Conservation (phyloP, 495 filamentous ascomycete genomes). For the Trichoderma orchidacearum region DNA sequence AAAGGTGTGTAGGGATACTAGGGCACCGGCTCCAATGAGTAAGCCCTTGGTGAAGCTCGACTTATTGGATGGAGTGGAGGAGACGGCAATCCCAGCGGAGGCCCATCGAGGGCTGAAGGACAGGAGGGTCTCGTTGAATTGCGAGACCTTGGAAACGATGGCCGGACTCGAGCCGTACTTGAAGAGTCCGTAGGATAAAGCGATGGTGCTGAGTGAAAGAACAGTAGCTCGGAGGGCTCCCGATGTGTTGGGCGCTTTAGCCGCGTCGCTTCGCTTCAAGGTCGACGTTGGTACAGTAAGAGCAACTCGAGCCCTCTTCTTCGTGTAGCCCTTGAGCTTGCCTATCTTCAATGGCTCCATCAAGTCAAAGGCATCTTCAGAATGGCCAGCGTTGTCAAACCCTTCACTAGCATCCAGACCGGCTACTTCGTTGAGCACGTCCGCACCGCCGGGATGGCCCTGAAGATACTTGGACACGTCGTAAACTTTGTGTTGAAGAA, state of each 20-base stretch:
- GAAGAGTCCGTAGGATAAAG: no score
- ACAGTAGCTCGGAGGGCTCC: no score
- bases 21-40: slow-evolving; percentile 15
- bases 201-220: no score
- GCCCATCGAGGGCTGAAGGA: no score
- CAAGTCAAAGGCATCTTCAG: slow-evolving; percentile 32
- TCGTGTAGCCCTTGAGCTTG: slow-evolving; percentile 6
- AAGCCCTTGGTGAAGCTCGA: slow-evolving; percentile 20
- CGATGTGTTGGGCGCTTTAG: no score
- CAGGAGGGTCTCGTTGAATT: no score
- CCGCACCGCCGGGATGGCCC: slow-evolving; percentile 46
- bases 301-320: not conserved
- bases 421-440: slow-evolving; percentile 39
- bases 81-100: no score
- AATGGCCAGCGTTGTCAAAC: slow-evolving; percentile 47
- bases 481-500: slow-evolving; percentile 42
- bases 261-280: no score
- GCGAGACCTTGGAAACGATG: no score
- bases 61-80: no score
- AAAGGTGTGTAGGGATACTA: slow-evolving; percentile 11
- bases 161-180: no score
- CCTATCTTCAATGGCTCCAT: slow-evolving; percentile 13
- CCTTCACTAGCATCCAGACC: slow-evolving; percentile 42
- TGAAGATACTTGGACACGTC: slow-evolving; percentile 43
- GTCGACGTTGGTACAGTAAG: no score